Percentiles rank a stretch among this genome's conserved stretches.
Conservation (phyloP, 768 basidiomycete species). For the Leucosporidium scottii region DNA sequence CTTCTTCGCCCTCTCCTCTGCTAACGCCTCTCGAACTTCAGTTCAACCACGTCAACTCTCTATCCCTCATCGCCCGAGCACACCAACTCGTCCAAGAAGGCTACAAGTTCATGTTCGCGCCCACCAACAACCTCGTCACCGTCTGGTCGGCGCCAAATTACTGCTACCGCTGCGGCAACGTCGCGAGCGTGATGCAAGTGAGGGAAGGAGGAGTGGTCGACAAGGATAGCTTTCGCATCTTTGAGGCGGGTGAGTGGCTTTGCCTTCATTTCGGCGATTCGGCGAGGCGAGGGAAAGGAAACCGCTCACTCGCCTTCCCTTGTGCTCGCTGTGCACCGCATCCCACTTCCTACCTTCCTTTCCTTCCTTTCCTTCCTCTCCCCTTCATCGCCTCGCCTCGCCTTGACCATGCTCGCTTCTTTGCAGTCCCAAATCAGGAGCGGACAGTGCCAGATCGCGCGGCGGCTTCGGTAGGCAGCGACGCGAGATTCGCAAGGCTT, state of each 20-base stretch:
- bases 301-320: background rate
- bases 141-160: constrained; percentile 89
- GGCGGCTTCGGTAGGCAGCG: background rate
- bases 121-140: constrained; percentile 55
- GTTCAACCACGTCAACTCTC: constrained; percentile 88
- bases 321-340: too few species aligned
- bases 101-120: constrained; percentile 45
- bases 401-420: too few species aligned
- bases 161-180: constrained; percentile 73
- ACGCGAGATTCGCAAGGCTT: too few species aligned
- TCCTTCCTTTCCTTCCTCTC: too few species aligned
- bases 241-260: constrained; percentile 26
- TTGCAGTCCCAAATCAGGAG: constrained; percentile 27
- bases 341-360: too few species aligned
- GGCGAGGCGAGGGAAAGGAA: background rate
- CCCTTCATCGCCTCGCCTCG: too few species aligned
- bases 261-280: background rate
- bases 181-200: constrained; percentile 83
- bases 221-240: constrained; percentile 28
- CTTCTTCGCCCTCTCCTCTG: background rate
- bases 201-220: constrained; percentile 47
- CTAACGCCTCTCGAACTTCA: constrained; percentile 38
- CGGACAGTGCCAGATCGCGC: background rate
- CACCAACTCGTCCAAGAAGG: constrained; percentile 96
- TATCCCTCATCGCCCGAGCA: constrained; percentile 82